These are phyloP conservation scores for Chaetomium olivaceum DNA, from an alignment of 2,329 filamentous ascomycete genomes.

Conservation along the genomic window DNA sequence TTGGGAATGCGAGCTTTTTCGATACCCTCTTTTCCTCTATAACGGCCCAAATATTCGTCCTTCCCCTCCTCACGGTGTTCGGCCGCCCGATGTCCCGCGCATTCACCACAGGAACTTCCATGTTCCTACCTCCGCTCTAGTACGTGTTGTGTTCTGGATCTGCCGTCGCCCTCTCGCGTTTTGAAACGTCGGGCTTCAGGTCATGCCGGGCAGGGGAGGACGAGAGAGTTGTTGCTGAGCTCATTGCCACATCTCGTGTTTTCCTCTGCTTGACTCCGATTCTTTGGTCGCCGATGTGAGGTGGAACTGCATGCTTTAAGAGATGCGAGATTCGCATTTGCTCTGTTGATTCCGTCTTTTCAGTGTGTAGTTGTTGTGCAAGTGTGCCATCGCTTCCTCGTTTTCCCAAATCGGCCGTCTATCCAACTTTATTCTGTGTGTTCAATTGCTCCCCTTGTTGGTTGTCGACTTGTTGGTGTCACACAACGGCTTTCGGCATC, in stretches of 20 bases:
- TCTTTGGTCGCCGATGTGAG: not conserved
- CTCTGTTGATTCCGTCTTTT: not conserved
- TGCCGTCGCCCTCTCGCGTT: conserved; percentile 2
- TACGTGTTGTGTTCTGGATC: not conserved
- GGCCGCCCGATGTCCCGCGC: not conserved
- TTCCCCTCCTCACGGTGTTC: not conserved
- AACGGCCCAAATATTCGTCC: not conserved
- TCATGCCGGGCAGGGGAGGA: not conserved
- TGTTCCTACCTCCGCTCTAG: not conserved
- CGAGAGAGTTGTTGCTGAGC: not conserved
- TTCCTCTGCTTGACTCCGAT: not conserved
- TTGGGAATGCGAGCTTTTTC: conserved; percentile 14
- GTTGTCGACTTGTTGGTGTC: not conserved
- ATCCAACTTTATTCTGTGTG: not conserved
- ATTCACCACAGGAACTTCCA: not conserved
- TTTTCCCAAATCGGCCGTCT: conserved; percentile 2
- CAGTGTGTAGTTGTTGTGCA: not conserved
- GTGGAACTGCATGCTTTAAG: not conserved
- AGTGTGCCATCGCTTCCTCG: conserved; percentile 1
- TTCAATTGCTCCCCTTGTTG: not conserved
- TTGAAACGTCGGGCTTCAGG: conserved; percentile 4
- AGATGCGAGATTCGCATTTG: conserved; percentile 5
- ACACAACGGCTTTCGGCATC: not conserved
- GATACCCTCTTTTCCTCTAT: not conserved
- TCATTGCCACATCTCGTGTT: conserved; percentile 14